Base-by-base conservation (phyloP, 169 alveolate species). In the Cytauxzoon felis region DNA sequence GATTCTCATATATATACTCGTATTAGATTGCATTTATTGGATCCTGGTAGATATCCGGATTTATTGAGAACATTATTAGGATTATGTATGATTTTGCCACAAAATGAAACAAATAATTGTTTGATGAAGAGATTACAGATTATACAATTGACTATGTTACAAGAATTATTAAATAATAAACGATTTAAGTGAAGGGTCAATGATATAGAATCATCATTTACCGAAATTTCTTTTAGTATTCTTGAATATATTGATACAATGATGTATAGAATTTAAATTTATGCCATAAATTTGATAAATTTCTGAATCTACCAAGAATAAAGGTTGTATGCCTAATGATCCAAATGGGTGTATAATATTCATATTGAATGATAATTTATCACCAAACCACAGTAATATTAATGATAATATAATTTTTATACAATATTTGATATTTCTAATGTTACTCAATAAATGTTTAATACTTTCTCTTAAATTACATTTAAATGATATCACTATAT, bases 1-100 rank as follows among this genome's bases (percentile, higher is more conserved):
- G 92, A 86, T 48, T 72, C 92, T 4, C 89, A 80, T 5, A 72
- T 86, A 18, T 86, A 76, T 60, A 70, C 80, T 41, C 70, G 82
- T 64, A 82, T 78, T 64, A 42, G 92, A 45, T 47, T 86, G 47
- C 92, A 86, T 47, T 65, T 86, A 36, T 65, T 80, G n/a, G 61
- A 80, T 24, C 92, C 92, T 21, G 69, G 53, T 45, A 53, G 38
- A 19, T 67, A 86, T 53, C 89, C 86, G 34, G 68, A 49, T 32
- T 71, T 86, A 53, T 65, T 86, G n/a, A 75, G 78, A 52, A 59
- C 92, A 0, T 59, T 86, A 38, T 72, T 86, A 57, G 84, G 84
- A 5, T 38, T 76, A 16, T 76, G 81, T 9, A 76, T 76, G 86
- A 66, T 76, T 19, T 54, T 76, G 4, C 80, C 86, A 16, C 86